Base-by-base conservation (phyloP, 768 basidiomycete species). In the Russula earlei region DNA sequence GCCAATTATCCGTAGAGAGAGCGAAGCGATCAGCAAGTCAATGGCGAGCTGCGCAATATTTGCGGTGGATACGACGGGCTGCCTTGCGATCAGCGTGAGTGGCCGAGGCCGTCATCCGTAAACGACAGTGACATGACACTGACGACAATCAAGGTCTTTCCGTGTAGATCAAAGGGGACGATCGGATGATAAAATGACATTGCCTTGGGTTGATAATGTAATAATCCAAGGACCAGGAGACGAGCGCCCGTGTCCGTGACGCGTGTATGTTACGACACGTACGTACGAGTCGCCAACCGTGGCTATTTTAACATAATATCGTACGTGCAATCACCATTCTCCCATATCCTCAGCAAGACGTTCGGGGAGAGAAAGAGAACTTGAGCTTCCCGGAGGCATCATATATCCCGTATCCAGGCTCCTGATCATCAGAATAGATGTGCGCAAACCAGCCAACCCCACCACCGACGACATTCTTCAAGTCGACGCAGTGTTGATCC, bases 361-460 rank as follows among this genome's bases (percentile, higher is more conserved):
- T 84, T 54, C 73, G 75, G 0, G 85, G 85, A 19, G 68, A 69
- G 65, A 87, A 87, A 10, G 72, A 68, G 65, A 87, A 85, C 68
- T 88, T 87, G 57, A 76, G 61, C n/a, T 66, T 64, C 25, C 81
- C 80, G 38, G 71, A 65, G 1, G 48, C 62, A 37, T 76, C 68
- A 63, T 84, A 84, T 53, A 88, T 78, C 8, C 87, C 87, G 63
- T 88, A 88, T 15, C 86, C 86, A 17, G 82, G 80, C 48, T 75
- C 75, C 67, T 81, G 77, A 56, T 67, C 57, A 64, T 87, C 87
- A 5, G 81, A 82, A 63, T 87, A 88, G 52, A 88, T 83, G 64
- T 90, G 87, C 20, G 85, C 85, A 62, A 90, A 90, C 87, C 87
- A 90, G 15, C 86, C 84, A 27, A 88, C 71, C n/a, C 85, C 85